A percentile compares a stretch with the other conserved stretches of the same genome.
These are phyloP conservation scores for Daldinia childiae DNA, from an alignment of 495 filamentous ascomycete species.

Conservation along the genomic window DNA sequence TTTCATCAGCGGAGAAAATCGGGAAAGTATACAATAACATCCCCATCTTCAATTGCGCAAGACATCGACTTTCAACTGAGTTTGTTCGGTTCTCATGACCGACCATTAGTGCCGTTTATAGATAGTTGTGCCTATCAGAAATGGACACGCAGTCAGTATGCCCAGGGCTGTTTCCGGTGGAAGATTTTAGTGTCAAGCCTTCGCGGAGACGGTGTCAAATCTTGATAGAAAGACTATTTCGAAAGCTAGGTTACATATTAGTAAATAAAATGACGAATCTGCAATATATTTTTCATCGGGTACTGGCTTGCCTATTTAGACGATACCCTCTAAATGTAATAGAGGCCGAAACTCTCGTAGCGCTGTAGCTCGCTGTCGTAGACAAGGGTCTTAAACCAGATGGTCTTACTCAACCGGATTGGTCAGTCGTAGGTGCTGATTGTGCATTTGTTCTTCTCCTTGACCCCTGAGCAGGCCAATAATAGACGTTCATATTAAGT, in stretches of 20 bases:
- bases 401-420: slow-evolving; percentile 16
- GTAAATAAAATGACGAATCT: slow-evolving; percentile 1
- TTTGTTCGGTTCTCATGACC: slow-evolving; percentile 40
- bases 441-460: slow-evolving; percentile 18
- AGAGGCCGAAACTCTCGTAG: not conserved
- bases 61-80: slow-evolving; percentile 16
- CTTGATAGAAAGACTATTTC: slow-evolving; percentile 9
- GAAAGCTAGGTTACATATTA: not conserved
- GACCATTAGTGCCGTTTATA: slow-evolving; percentile 19
- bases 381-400: slow-evolving; percentile 5
- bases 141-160: slow-evolving; percentile 24
- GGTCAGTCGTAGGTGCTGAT: slow-evolving; percentile 3
- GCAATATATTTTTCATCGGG: slow-evolving; percentile 17
- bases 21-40: slow-evolving; percentile 15
- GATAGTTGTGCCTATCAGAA: slow-evolving; percentile 35
- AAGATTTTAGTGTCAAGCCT: slow-evolving; percentile 21
- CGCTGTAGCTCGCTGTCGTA: slow-evolving; percentile 2
- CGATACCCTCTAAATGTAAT: not conserved
- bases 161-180: slow-evolving; percentile 3
- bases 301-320: slow-evolving; percentile 9
- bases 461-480: slow-evolving; percentile 18
- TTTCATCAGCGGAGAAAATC: slow-evolving; percentile 33
- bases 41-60: slow-evolving; percentile 15
- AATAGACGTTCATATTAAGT: slow-evolving; percentile 1
- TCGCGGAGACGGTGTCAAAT: slow-evolving; percentile 8